A percentile compares a stretch with the other conserved stretches of the same genome.
These are phyloP conservation scores for Rubroshorea leprosula DNA, from an alignment of 345 rosid species.

Conservation along the genomic window DNA sequence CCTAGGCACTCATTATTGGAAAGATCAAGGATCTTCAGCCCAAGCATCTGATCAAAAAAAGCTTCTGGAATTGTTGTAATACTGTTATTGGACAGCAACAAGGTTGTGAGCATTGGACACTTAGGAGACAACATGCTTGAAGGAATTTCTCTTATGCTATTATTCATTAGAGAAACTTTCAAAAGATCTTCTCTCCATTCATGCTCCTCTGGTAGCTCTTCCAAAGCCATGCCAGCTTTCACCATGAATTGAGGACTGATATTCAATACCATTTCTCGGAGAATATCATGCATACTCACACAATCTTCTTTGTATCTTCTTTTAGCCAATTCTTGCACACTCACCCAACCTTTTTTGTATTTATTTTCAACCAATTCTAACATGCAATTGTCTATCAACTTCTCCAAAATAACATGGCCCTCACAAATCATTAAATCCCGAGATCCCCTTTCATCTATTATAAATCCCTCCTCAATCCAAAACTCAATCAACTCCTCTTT, in stretches of 20 bases:
- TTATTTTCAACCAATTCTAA: too few species aligned
- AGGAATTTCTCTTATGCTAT: neutral
- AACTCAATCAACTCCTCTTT: conserved; percentile 10
- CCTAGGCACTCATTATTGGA: neutral
- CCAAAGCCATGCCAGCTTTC: conserved; percentile 7
- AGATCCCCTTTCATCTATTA: conserved; percentile 1
- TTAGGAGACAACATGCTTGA: conserved; percentile 1
- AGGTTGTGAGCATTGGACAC: conserved; percentile 15
- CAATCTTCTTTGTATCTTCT: too few species aligned
- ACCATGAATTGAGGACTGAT: conserved; percentile 11
- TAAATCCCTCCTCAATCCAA: conserved; percentile 16
- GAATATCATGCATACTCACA: conserved; percentile 26
- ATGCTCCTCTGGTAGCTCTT: neutral
- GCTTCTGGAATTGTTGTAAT: neutral
- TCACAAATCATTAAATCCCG: neutral
- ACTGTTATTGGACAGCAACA: neutral
- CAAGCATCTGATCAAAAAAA: neutral
- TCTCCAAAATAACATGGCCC: conserved; percentile 12
- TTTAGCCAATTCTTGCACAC: neutral
- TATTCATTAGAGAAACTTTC: conserved; percentile 13
- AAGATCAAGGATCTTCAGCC: neutral
- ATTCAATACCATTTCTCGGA: conserved; percentile 20
- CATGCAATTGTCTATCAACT: conserved; percentile 11
- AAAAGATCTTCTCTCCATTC: conserved; percentile 15
- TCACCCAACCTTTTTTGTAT: too few species aligned